Conservation (phyloP, 306 rosid genomes). For the Quercus mongolica region DNA sequence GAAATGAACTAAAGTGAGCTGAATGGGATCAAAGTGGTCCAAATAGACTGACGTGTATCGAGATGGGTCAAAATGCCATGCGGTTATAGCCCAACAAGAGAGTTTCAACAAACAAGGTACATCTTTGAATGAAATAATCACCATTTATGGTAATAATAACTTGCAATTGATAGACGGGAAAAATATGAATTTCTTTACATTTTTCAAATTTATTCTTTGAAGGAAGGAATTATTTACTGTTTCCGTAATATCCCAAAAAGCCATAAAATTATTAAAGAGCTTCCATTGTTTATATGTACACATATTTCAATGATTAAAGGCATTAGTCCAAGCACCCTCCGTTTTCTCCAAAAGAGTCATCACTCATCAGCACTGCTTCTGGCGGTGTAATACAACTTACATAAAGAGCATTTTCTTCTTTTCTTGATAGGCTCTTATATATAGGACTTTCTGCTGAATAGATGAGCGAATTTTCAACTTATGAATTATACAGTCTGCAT, state of each 20-base stretch:
- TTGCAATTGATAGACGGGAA: background rate
- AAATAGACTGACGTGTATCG: rapidly evolving
- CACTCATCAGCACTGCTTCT: background rate
- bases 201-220: background rate
- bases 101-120: no score
- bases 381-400: background rate
- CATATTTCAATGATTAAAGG: background rate
- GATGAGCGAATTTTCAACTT: background rate
- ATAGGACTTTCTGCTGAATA: background rate
- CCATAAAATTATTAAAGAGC: background rate
- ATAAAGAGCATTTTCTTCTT: background rate
- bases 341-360: background rate
- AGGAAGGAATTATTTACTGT: background rate
- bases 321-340: background rate
- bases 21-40: no score
- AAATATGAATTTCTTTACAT: background rate
- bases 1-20: rapidly evolving
- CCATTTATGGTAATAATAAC: no score
- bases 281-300: background rate
- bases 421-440: background rate
- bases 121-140: no score
- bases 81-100: no score
- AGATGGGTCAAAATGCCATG: no score
- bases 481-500: background rate
- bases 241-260: background rate